These are phyloP conservation scores for Amanita rubescens DNA, from an alignment of 768 basidiomycete species.

Conservation along the genomic window DNA sequence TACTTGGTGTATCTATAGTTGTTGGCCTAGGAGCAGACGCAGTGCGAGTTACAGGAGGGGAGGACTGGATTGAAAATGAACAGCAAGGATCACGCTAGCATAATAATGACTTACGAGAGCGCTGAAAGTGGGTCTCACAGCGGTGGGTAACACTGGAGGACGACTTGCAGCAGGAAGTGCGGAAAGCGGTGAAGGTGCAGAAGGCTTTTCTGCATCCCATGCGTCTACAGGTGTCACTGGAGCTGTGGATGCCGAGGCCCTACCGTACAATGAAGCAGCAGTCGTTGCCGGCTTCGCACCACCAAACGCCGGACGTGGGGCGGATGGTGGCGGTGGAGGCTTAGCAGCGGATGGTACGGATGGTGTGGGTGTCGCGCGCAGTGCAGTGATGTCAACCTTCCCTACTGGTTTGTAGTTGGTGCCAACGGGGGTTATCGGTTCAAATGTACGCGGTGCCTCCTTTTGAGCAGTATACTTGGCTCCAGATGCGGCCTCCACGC, in stretches of 20 bases:
- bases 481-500: slow-evolving; percentile 86
- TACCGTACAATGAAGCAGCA: slow-evolving; percentile 38
- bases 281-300: slow-evolving; percentile 29
- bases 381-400: slow-evolving; percentile 56
- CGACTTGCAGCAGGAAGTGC: slow-evolving; percentile 38
- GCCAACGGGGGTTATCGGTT: slow-evolving; percentile 79
- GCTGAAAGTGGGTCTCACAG: slow-evolving; percentile 34
- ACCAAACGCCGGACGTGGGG: slow-evolving; percentile 42
- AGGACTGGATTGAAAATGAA: neutral
- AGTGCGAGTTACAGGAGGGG: neutral
- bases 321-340: slow-evolving; percentile 32
- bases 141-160: slow-evolving; percentile 38
- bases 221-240: slow-evolving; percentile 41
- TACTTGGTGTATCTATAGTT: slow-evolving; percentile 30
- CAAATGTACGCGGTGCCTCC: slow-evolving; percentile 61
- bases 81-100: neutral
- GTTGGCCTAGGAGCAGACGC: neutral
- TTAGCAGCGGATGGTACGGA: slow-evolving; percentile 18
- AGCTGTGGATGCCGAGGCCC: slow-evolving; percentile 23
- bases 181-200: slow-evolving; percentile 29
- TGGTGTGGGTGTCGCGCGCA: slow-evolving; percentile 40
- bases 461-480: slow-evolving; percentile 83
- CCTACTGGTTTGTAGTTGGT: slow-evolving; percentile 73
- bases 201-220: slow-evolving; percentile 49
- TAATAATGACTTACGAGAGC: slow-evolving; percentile 14